phyloP scores from a whole-genome alignment of 2,329 filamentous ascomycete genomes.

The Aspergillus niger region DNA sequence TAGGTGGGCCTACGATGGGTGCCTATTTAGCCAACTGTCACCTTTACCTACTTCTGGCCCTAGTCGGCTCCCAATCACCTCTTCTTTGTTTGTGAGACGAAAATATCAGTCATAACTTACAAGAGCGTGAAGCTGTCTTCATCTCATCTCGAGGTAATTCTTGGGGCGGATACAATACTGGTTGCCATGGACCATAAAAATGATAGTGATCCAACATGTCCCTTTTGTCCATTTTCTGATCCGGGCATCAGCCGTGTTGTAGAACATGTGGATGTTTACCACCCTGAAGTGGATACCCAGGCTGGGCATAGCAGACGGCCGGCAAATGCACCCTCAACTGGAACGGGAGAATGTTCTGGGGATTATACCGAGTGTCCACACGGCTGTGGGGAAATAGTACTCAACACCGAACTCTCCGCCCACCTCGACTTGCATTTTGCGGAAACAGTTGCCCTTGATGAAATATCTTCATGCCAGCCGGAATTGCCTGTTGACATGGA shows the following conservation, averaged over 20 bases:
- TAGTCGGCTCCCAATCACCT: background rate
- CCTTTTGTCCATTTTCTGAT: conserved; percentile 50
- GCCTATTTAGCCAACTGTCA: background rate
- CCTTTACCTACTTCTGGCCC: background rate
- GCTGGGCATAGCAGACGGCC: conserved; percentile 25
- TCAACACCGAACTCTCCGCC: conserved; percentile 55
- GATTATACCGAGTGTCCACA: conserved; percentile 58
- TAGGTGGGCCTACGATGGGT: background rate
- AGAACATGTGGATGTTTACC: conserved; percentile 49
- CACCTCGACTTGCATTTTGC: conserved; percentile 63
- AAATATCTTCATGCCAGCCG: conserved; percentile 24
- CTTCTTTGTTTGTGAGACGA: background rate
- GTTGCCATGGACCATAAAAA: conserved; percentile 23
- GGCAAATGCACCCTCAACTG: background rate
- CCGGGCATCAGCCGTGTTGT: conserved; percentile 41
- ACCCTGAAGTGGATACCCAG: conserved; percentile 42
- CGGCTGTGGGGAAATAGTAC: conserved; percentile 62
- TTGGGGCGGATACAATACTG: background rate
- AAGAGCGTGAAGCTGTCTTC: background rate
- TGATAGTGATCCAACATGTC: conserved; percentile 35
- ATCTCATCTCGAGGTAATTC: background rate
- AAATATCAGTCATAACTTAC: background rate
- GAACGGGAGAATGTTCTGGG: conserved; percentile 13
- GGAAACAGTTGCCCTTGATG: conserved; percentile 50
- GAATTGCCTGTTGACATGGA: background rate